Evolutionary conservation across 805 yeast genomes (phyloP).

Genomic region (Metschnikowia lachancei): DNA sequence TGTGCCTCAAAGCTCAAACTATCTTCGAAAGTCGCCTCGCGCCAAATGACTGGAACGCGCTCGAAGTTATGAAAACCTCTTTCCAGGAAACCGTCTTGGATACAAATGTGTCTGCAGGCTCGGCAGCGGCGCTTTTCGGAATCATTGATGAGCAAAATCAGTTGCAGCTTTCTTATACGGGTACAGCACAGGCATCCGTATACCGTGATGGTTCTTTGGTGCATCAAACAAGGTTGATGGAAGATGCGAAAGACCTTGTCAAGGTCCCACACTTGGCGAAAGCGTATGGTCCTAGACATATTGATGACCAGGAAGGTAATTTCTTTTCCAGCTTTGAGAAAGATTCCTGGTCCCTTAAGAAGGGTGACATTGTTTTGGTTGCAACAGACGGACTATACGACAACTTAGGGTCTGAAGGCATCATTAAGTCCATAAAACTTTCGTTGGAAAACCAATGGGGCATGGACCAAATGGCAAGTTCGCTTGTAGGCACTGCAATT

Average conservation of each 20-base stretch:
- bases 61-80: background rate
- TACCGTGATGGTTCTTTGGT: background rate
- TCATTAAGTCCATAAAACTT: background rate
- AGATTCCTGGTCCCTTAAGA: background rate
- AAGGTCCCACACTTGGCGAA: background rate
- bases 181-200: slow-evolving; percentile 1
- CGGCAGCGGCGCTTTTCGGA: slow-evolving; percentile 1
- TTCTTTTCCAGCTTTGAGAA: background rate
- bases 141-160: background rate
- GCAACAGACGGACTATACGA: slow-evolving; percentile 5
- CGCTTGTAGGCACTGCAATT: slow-evolving; percentile 2
- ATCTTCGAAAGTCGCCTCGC: background rate
- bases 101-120: background rate
- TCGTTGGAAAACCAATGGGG: background rate
- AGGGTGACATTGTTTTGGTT: slow-evolving; percentile 4
- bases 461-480: slow-evolving; percentile 1
- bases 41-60: background rate
- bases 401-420: background rate
- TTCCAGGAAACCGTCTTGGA: background rate
- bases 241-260: background rate
- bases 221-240: background rate
- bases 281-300: background rate
- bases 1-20: background rate
- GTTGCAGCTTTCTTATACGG: slow-evolving; percentile 1
- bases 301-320: background rate